phyloP scores from a whole-genome alignment of 2,329 filamentous ascomycete species.

The Ophiostoma fasciatum region DNA sequence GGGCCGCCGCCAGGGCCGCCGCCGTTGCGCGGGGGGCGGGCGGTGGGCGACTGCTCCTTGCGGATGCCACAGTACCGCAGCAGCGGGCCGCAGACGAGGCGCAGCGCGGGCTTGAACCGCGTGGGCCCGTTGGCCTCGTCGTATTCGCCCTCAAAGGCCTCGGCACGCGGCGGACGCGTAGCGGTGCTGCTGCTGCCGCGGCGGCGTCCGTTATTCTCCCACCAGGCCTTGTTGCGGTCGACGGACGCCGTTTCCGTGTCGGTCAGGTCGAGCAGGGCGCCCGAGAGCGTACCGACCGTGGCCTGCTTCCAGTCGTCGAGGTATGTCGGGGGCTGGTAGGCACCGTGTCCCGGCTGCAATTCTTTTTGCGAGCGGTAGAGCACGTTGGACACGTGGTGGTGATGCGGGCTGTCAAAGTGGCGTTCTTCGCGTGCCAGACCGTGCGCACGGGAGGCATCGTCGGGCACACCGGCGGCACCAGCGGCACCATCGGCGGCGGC shows the following conservation, averaged over 20 bases:
- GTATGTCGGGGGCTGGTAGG: slow-evolving; percentile 44
- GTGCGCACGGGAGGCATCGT: too few species aligned
- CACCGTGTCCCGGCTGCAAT: slow-evolving; percentile 32
- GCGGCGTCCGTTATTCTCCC: slow-evolving; percentile 46
- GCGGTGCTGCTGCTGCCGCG: slow-evolving; percentile 32
- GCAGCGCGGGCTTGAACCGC: slow-evolving; percentile 68
- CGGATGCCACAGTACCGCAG: slow-evolving; percentile 79
- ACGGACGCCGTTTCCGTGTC: slow-evolving; percentile 19
- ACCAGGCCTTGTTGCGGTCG: slow-evolving; percentile 54
- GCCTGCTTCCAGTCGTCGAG: slow-evolving; percentile 63
- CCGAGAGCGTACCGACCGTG: slow-evolving; percentile 44
- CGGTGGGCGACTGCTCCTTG: slow-evolving; percentile 35
- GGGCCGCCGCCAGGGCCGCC: slow-evolving; percentile 7
- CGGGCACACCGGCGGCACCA: too few species aligned
- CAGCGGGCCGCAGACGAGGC: slow-evolving; percentile 79
- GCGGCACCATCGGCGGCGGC: slow-evolving; percentile 5
- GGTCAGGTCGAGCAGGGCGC: slow-evolving; percentile 44
- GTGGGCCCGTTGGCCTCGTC: slow-evolving; percentile 50
- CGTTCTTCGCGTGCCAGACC: slow-evolving; percentile 16
- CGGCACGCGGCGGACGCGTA: slow-evolving; percentile 37
- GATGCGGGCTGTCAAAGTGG: slow-evolving; percentile 13
- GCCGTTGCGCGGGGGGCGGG: slow-evolving; percentile 22
- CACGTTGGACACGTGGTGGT: slow-evolving; percentile 26
- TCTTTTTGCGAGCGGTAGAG: slow-evolving; percentile 27
- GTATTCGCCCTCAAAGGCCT: slow-evolving; percentile 52